phyloP scores from a whole-genome alignment of 768 basidiomycete genomes.

The Trametes coccinea region DNA sequence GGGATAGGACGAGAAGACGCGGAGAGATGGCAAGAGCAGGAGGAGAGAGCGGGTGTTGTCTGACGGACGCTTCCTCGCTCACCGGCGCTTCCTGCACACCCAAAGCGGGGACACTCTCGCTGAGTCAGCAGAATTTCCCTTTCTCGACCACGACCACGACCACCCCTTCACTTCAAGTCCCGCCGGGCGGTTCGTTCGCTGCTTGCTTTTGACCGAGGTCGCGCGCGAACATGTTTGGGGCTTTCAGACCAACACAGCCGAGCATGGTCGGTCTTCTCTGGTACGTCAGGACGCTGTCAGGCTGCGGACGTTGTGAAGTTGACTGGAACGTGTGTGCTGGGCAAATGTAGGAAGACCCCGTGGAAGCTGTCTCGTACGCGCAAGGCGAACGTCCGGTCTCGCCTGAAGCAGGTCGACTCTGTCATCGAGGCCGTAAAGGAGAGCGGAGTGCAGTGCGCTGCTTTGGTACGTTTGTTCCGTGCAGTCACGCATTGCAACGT shows the following conservation, averaged over 20 bases:
- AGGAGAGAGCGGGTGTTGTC: conserved; percentile 1
- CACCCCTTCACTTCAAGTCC: conserved; percentile 8
- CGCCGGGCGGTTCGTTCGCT: conserved; percentile 13
- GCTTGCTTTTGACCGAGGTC: conserved; percentile 7
- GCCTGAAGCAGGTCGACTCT: conserved; percentile 89
- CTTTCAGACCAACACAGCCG: conserved; percentile 72
- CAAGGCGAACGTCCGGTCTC: conserved; percentile 86
- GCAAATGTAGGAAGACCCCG: conserved; percentile 77
- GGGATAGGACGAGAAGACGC: conserved; percentile 22
- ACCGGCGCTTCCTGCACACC: conserved; percentile 8
- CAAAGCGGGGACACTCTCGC: conserved; percentile 9
- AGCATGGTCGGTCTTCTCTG: conserved; percentile 81
- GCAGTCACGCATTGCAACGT: neutral
- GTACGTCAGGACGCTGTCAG: conserved; percentile 40
- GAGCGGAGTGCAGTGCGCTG: conserved; percentile 75
- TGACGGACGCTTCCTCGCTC: conserved; percentile 2
- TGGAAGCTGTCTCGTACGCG: conserved; percentile 91
- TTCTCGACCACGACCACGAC: conserved; percentile 15
- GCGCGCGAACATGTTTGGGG: conserved; percentile 69
- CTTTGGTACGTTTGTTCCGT: conserved; percentile 59
- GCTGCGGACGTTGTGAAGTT: neutral
- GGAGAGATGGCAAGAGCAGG: neutral
- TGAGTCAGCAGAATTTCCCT: conserved; percentile 29
- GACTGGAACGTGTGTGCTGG: neutral
- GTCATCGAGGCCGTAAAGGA: conserved; percentile 87